Evolutionary conservation across 176 grass and related monocot species (phyloP), one percentile per base, ranked within the genome.

Genomic region (Pontederia paniculata): DNA sequence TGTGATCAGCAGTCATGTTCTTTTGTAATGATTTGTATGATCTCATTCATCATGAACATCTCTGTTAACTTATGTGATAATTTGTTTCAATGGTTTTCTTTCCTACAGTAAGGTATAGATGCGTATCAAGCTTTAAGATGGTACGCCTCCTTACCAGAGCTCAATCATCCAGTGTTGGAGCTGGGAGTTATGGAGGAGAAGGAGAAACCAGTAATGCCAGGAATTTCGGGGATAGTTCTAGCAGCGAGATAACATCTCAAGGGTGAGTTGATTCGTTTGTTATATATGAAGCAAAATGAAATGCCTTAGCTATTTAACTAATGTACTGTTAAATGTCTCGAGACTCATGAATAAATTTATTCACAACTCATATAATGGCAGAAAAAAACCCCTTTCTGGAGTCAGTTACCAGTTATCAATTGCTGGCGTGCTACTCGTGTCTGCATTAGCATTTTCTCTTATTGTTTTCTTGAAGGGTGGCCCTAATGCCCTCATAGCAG

Each of bases 391-490:
- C 68, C 61, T 55, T 56, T 55, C 71, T 17, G 74, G 82, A 54
- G 58, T 70, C 62, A 65, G 16, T 42, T 81, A 90, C 62, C 72
- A 65, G 14, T 58, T 87, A 68, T 66, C 65, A 50, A 67, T 90
- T 72, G 91, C 82, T 21, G 65, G 48, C 3, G 62, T 79, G 58
- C 72, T 97, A 62, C 57, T 86, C 81, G 46, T 84, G 22, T 81
- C 72, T 9, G 51, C 68, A 17, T 12, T 87, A 55, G 77, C 68
- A 74, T 77, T 74, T 77, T 13, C 74, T 60, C 70, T 90, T 70
- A 50, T 87, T 56, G 68, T 87, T 68, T 80, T 68, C 48, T 72
- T 88, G 59, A 90, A 97, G 67, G 91, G 86, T 60, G 79, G 84
- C 16, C 52, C 83, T 46, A 87, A 86, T 54, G 75, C 83, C 46